These are phyloP conservation scores for Echites panduratus DNA, from an alignment of 257 asterid species.

Conservation along the genomic window DNA sequence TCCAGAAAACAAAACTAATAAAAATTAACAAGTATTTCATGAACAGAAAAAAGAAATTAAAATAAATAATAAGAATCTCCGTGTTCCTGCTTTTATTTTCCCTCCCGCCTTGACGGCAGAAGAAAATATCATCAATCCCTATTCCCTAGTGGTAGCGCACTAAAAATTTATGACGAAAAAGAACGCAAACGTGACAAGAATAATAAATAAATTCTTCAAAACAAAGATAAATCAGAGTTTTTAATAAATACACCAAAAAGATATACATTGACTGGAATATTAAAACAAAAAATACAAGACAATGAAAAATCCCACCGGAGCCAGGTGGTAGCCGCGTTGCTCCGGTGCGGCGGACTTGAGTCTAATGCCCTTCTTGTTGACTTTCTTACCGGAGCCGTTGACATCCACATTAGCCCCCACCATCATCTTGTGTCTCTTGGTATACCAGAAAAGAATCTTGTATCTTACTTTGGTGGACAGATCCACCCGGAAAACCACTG, in stretches of 20 bases:
- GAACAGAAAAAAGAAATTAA: no score
- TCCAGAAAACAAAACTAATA: no score
- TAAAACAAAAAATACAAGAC: slow-evolving; percentile 12
- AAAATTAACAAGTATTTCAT: no score
- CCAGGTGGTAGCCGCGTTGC: background rate
- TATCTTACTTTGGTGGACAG: slow-evolving; percentile 54
- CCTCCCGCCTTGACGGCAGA: background rate
- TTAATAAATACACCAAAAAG: background rate
- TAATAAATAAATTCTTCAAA: background rate
- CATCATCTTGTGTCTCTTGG: slow-evolving; percentile 32
- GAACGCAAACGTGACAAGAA: background rate
- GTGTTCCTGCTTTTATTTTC: no score
- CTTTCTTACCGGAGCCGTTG: slow-evolving; percentile 42
- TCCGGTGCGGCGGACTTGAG: slow-evolving; percentile 44
- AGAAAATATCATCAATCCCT: background rate
- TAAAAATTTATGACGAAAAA: background rate
- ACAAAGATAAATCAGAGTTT: background rate
- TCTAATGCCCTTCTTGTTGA: slow-evolving; percentile 37
- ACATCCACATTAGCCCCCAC: slow-evolving; percentile 46
- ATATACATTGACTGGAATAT: background rate
- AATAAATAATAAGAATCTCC: no score
- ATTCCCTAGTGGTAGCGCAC: background rate
- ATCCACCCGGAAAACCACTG: slow-evolving; percentile 43
- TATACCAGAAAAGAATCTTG: slow-evolving; percentile 49
- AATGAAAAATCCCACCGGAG: slow-evolving; percentile 10